These are phyloP conservation scores for Haplosporangium sp. DNA, from an alignment of 371 early-diverging fungal species.

Conservation along the genomic window DNA sequence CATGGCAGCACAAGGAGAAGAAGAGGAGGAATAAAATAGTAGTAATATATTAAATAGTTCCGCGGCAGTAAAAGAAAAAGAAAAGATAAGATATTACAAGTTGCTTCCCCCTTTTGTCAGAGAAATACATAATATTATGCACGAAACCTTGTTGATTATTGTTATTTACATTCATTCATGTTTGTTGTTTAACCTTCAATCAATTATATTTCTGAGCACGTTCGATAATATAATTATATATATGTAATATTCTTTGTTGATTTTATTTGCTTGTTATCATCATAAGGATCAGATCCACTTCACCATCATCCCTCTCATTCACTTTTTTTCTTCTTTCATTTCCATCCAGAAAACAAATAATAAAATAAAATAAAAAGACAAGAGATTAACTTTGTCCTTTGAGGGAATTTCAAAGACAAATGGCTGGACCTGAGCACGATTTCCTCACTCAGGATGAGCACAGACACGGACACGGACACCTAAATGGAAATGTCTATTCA, in stretches of 20 bases:
- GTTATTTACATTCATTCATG: too few species aligned
- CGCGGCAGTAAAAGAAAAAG: neutral
- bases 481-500: neutral
- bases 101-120: neutral
- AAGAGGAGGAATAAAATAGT: slow-evolving; percentile 5
- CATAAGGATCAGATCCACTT: too few species aligned
- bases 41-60: neutral
- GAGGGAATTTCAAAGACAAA: neutral
- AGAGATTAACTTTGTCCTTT: neutral
- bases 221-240: too few species aligned
- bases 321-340: too few species aligned
- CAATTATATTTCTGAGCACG: too few species aligned
- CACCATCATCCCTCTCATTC: too few species aligned
- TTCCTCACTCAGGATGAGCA: slow-evolving; percentile 7
- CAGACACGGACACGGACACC: slow-evolving; percentile 5
- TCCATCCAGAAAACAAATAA: neutral
- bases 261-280: too few species aligned
- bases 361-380: neutral
- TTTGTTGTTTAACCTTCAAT: too few species aligned
- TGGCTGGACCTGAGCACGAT: slow-evolving; percentile 13
- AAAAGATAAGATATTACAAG: too few species aligned
- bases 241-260: too few species aligned
- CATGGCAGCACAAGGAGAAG: slow-evolving; percentile 62
- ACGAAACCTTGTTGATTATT: too few species aligned
- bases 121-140: neutral